Base-by-base conservation (phyloP, 352 stramenopile species). In the Plasmopara viticola region DNA sequence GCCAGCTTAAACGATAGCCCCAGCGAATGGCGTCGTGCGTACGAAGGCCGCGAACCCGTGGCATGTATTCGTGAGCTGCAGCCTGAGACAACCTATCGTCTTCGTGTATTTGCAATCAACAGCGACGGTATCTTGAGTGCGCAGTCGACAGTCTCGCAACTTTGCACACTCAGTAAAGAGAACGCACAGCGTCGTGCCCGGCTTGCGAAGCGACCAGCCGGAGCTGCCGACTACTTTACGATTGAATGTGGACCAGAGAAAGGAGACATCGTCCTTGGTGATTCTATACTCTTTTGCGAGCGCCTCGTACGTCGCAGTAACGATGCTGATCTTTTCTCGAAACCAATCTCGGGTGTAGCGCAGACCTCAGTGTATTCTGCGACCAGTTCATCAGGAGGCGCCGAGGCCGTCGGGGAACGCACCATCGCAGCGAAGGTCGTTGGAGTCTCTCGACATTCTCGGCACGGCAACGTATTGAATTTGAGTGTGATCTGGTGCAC, bases 271-370 rank as follows among this genome's bases (percentile, higher is more conserved):
- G 85, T 95, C 10, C 64, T 75, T 0, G 87, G 89, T 8, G 90
- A 97, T 55, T 93, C 84, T 25, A 88, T 96, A 5, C 77, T 97
- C 40, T 96, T 97, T 53, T 94, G 86, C 18, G 89, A 97, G 60
- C 78, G 90, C 14, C 74, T 97, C n/a, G 78, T 86, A 44, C 71
- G 66, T 20, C 51, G 54, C 4, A 72, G 41, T n/a, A 66, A 64
- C 30, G 64, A 50, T 10, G 62, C 48, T 31, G 58, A 70, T 70
- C 47, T 51, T 58, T 31, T 51, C 48, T 45, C 60, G 66, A 61
- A 40, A 59, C 35, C 44, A 8, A 51, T 5, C 43, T 53, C 34
- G 15, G 44, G 43, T 20, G 52, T 64, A 12, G 44, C 43, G 9
- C 53, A 56, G 4, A 20, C 64, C 6, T 87, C 74, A 0, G 58